Base-by-base conservation (phyloP, 2,329 filamentous ascomycete genomes). In the Penicillium sp. region DNA sequence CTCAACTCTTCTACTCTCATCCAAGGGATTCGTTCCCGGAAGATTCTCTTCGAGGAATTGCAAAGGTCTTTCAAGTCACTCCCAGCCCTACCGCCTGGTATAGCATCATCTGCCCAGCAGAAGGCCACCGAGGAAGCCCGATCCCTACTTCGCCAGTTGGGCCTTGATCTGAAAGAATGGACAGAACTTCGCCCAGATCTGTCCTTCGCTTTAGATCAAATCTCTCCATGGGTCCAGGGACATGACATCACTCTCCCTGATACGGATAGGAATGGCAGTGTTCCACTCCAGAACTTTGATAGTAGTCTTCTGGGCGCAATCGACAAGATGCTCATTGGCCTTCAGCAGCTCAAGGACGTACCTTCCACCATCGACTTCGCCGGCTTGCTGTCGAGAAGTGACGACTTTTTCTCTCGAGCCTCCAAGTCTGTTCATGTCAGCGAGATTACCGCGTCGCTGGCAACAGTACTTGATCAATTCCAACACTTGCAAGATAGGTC, bases 261-360 rank as follows among this genome's bases (percentile, higher is more conserved):
- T 4, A 28, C 29, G 9, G 33, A 39, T 7, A 30, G 53, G 36
- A 35, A 46, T 26, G 33, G 53, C 52, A 37, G 36, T 14, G 18
- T 65, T 18, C 51, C 56, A 33, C 44, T 73, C 15, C 56, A 74
- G 13, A 59, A 66, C 0, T 76, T 89, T 30, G 77, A 81, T 28
- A 66, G 74, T 10, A 70, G 74, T 3, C 64, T 88, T 2, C 77
- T 86, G 25, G 76, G 67, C 1, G 71, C 85, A n/a, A 78, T 84
- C 32, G 86, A 94, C 63, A 79, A 80, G 34, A 78, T 91, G 18
- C 79, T 96, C 2, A 84, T 91, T 23, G 83, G 86, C 1, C 75
- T 94, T 33, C 88, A 96, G 62, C 80, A 83, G 2, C 68, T 80
- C 7, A 64, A 70, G 8, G 70, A 71, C 3, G 67, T 83, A 2